Evolutionary conservation across 2,329 filamentous ascomycete species (phyloP).

Genomic region (Hymenoscyphus occultus): DNA sequence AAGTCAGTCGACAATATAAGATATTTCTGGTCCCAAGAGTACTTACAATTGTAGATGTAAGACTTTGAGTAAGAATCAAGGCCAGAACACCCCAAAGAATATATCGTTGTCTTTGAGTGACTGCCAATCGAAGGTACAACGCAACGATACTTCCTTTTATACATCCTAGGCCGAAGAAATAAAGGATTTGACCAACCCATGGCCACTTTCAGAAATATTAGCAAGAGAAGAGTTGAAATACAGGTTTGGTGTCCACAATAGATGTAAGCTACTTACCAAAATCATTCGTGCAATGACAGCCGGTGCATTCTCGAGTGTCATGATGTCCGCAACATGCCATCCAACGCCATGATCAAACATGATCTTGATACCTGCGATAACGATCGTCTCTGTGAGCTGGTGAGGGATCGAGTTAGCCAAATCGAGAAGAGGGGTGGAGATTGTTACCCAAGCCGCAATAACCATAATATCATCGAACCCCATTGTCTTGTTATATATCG

Average conservation of each 20-base stretch:
- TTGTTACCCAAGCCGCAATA: background rate
- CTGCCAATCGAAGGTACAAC: slow-evolving; percentile 16
- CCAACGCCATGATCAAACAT: slow-evolving; percentile 12
- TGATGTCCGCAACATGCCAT: slow-evolving; percentile 16
- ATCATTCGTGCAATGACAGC: slow-evolving; percentile 13
- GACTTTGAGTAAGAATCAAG: slow-evolving; percentile 12
- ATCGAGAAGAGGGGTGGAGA: background rate
- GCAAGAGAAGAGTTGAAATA: background rate
- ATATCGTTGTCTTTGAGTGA: slow-evolving; percentile 12
- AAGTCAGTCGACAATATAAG: background rate
- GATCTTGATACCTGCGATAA: background rate
- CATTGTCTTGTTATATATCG: background rate
- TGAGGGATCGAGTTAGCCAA: background rate
- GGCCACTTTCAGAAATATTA: slow-evolving; percentile 14
- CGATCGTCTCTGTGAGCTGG: background rate
- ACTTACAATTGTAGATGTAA: slow-evolving; percentile 16
- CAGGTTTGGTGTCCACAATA: background rate
- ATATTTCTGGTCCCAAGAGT: background rate
- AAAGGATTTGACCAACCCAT: slow-evolving; percentile 20
- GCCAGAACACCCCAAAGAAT: slow-evolving; percentile 10
- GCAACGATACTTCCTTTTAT: slow-evolving; percentile 19
- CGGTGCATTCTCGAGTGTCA: slow-evolving; percentile 9
- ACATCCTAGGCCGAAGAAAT: slow-evolving; percentile 17
- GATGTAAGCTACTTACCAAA: slow-evolving; percentile 10
- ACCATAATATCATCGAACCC: slow-evolving; percentile 2